A percentile compares a stretch with the other conserved stretches of the same genome.
Conservation (phyloP, 306 rosid species). For the Luffa aegyptiaca region DNA sequence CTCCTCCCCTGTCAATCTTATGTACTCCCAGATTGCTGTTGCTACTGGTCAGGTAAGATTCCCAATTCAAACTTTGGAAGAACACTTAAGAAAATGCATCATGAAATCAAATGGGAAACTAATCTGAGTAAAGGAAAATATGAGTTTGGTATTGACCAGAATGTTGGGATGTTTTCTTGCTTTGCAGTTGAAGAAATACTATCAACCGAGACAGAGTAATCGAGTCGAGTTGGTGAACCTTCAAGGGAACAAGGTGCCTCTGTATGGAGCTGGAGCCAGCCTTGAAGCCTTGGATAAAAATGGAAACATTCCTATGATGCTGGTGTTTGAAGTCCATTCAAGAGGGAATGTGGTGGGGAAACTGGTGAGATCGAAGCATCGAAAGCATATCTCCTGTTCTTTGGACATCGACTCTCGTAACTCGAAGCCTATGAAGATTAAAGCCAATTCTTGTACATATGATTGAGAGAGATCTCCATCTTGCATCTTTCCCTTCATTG, state of each 20-base stretch:
- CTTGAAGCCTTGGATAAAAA: constrained; percentile 25
- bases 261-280: constrained; percentile 75
- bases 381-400: constrained; percentile 35
- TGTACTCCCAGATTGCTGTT: constrained; percentile 59
- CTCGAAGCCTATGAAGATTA: constrained; percentile 39
- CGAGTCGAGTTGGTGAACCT: constrained; percentile 34
- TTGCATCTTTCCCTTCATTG: constrained; percentile 1
- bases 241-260: constrained; percentile 63
- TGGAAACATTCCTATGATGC: constrained; percentile 43
- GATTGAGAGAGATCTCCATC: constrained; percentile 17
- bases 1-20: constrained; percentile 51
- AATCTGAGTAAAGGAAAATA: background rate
- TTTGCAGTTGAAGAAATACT: constrained; percentile 59
- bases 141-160: background rate
- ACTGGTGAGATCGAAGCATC: constrained; percentile 60
- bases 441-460: constrained; percentile 39
- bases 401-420: constrained; percentile 30
- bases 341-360: constrained; percentile 53
- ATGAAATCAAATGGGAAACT: background rate
- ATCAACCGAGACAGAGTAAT: constrained; percentile 55
- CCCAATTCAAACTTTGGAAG: background rate
- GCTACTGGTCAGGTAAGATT: constrained; percentile 71
- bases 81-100: background rate
- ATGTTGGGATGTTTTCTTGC: background rate
- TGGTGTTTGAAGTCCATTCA: constrained; percentile 49